phyloP scores from a whole-genome alignment of 192 early-diverging fungal genomes.

The Coemansia nantahalensis region DNA sequence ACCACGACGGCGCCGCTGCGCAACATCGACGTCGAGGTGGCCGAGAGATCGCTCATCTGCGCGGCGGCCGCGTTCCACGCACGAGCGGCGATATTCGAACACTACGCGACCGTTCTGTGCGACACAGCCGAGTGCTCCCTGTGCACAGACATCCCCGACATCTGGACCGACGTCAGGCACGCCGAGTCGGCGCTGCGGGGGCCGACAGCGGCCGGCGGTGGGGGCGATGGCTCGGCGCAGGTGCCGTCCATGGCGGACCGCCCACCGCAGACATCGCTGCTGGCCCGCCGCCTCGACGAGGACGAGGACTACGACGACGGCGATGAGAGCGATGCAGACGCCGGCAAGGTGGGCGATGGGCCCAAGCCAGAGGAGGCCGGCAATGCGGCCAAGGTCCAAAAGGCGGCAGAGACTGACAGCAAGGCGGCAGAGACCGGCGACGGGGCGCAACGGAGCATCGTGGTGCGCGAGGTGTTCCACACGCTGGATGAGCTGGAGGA shows the following conservation, averaged over 20 bases:
- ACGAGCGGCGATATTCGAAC: conserved; percentile 75
- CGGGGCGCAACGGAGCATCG: background rate
- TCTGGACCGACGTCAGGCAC: conserved; percentile 7
- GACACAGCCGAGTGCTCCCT: conserved; percentile 34
- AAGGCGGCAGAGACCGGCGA: background rate
- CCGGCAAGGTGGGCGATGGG: no score
- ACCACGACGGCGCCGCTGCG: background rate
- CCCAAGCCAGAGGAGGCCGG: background rate
- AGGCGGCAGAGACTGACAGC: background rate
- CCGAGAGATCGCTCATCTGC: conserved; percentile 32
- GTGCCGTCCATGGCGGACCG: background rate
- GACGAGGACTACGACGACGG: conserved; percentile 54
- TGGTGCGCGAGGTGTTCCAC: conserved; percentile 24
- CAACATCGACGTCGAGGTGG: conserved; percentile 10
- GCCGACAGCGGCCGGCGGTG: background rate
- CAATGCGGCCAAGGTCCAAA: background rate
- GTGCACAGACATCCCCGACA: conserved; percentile 19
- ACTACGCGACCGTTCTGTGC: conserved; percentile 62
- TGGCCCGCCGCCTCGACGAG: conserved; percentile 32
- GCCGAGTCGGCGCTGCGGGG: conserved; percentile 1
- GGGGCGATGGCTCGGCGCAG: background rate
- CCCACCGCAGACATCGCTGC: conserved; percentile 3
- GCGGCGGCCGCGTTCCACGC: conserved; percentile 63
- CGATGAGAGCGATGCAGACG: conserved; percentile 11
- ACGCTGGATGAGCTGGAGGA: conserved; percentile 49